Evolutionary conservation across 2,329 filamentous ascomycete species (phyloP).

Genomic region (Fusarium penzigii): DNA sequence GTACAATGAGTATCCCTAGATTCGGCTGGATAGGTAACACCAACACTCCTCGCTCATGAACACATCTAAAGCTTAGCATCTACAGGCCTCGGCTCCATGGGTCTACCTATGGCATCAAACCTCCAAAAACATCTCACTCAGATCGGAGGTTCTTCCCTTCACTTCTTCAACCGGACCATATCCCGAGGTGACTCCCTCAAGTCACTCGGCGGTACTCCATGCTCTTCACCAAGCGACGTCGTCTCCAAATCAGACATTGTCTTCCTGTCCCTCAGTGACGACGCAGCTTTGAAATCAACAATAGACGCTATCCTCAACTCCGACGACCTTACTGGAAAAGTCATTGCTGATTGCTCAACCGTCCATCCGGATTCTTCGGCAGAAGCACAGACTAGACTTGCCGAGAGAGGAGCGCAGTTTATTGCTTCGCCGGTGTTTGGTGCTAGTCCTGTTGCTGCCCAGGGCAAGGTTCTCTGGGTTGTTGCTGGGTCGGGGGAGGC

Average conservation of each 20-base stretch:
- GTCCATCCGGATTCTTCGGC: constrained; percentile 47
- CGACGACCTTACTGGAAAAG: constrained; percentile 36
- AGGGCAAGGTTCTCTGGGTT: constrained; percentile 48
- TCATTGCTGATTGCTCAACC: constrained; percentile 51
- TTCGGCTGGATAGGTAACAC: constrained; percentile 17
- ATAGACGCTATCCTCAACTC: constrained; percentile 33
- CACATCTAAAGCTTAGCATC: not conserved
- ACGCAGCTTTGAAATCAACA: constrained; percentile 38
- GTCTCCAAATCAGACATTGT: constrained; percentile 34
- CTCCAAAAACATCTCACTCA: constrained; percentile 43
- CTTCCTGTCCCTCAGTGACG: constrained; percentile 46
- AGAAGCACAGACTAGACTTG: constrained; percentile 30
- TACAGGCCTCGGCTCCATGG: constrained; percentile 53
- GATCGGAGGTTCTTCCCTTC: constrained; percentile 28
- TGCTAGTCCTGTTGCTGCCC: constrained; percentile 48
- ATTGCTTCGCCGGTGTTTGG: constrained; percentile 52
- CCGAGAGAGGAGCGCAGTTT: constrained; percentile 35
- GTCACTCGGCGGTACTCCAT: constrained; percentile 29
- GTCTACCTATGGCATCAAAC: constrained; percentile 50
- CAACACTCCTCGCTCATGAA: accelerated
- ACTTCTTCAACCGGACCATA: constrained; percentile 49
- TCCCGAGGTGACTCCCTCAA: constrained; percentile 41
- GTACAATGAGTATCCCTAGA: constrained; percentile 2
- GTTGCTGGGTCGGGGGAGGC: constrained; percentile 42
- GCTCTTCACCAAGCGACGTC: constrained; percentile 26